Conservation (phyloP, 2,329 filamentous ascomycete species). For the Penicillium sp. region DNA sequence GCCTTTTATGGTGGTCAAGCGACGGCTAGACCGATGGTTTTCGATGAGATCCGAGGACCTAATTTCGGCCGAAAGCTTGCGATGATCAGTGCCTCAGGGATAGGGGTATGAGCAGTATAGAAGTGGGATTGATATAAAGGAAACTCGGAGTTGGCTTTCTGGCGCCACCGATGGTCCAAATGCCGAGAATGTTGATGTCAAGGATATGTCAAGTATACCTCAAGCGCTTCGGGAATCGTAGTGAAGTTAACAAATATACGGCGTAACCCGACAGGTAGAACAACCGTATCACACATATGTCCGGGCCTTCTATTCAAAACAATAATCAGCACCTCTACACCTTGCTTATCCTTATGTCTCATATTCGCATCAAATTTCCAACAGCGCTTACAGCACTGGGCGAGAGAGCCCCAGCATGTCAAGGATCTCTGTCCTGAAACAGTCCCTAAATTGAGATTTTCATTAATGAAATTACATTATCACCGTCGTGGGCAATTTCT, state of each 20-base stretch:
- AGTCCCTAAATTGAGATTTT: background rate
- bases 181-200: background rate
- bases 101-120: slow-evolving; percentile 8
- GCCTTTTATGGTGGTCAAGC: slow-evolving; percentile 46
- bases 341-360: background rate
- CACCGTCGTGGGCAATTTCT: background rate
- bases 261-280: background rate
- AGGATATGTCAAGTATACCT: slow-evolving; percentile 12
- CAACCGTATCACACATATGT: background rate
- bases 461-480: background rate
- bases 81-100: slow-evolving; percentile 15
- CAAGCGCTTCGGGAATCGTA: background rate
- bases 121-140: slow-evolving; percentile 1
- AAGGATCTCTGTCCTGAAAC: background rate
- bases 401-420: background rate
- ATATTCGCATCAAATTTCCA: background rate
- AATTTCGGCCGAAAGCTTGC: slow-evolving; percentile 13
- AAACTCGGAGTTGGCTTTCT: slow-evolving; percentile 6
- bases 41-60: background rate
- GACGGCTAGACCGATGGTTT: background rate
- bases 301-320: background rate
- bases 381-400: background rate
- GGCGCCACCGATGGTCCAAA: background rate
- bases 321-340: background rate
- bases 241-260: background rate